Evolutionary conservation across 768 basidiomycete genomes (phyloP).

Genomic region (Phanerodontia chrysosporium): DNA sequence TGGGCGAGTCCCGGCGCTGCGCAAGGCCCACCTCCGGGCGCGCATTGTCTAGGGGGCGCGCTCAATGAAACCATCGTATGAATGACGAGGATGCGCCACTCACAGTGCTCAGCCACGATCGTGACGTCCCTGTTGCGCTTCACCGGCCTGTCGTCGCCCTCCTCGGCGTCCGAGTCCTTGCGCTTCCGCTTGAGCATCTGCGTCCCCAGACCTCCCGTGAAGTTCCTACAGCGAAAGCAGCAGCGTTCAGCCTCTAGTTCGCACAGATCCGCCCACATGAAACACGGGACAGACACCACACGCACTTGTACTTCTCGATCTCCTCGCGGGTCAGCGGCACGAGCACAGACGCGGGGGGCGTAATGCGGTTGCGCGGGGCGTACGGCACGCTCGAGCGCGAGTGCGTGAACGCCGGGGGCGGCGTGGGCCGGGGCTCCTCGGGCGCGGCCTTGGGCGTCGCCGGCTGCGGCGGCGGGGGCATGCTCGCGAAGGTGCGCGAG

Average conservation of each 20-base stretch:
- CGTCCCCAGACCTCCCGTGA: constrained; percentile 50
- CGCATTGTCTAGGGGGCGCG: constrained; percentile 81
- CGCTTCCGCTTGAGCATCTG: constrained; percentile 47
- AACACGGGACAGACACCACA: too few relatives aligned
- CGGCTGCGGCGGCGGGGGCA: constrained; percentile 14
- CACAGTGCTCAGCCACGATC: constrained; percentile 76
- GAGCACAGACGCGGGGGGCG: constrained; percentile 59
- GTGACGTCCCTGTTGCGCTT: constrained; percentile 65
- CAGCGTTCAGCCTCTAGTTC: too few relatives aligned
- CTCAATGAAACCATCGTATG: constrained; percentile 2
- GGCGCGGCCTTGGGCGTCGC: constrained; percentile 11
- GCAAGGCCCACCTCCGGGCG: constrained; percentile 88
- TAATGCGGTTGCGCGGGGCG: constrained; percentile 56
- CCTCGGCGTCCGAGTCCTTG: constrained; percentile 26
- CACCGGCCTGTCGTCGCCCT: constrained; percentile 36
- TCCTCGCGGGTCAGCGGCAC: constrained; percentile 62
- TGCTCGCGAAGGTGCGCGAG: constrained; percentile 1
- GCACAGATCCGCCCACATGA: background rate
- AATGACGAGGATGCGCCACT: constrained; percentile 25
- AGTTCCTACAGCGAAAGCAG: constrained; percentile 32
- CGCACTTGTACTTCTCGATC: constrained; percentile 42
- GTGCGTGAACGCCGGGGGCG: constrained; percentile 12
- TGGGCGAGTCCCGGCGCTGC: constrained; percentile 84
- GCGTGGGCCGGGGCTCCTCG: constrained; percentile 12
- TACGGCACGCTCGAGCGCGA: constrained; percentile 45